Base-by-base conservation (phyloP, 1,139 yeast genomes). In the Blastobotrys arbuscula region DNA sequence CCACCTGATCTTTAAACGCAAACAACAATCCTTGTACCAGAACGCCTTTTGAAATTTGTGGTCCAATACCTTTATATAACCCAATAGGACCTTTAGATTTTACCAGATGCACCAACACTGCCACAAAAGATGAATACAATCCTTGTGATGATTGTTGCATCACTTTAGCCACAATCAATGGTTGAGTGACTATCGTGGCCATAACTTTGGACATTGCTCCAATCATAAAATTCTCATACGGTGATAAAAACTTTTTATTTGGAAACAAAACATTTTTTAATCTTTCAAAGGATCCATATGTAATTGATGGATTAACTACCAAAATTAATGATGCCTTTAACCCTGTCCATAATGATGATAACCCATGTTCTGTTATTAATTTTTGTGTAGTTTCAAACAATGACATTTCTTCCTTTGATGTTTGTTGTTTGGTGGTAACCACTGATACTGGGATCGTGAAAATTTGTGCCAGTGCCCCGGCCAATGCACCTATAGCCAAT, bases 361-460 rank as follows among this genome's bases (percentile, higher is more conserved):
- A 54, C 5, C 94, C 90, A 58, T 84, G 87, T 44, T 83, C 81
- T n/a, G 70, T 70, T 49, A 79, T 66, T 39, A 86, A 76, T 51
- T 81, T 79, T 52, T 72, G 69, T 28, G 81, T 76, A 45, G 83
- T 73, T 47, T 70, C 69, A 31, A 69, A 51, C 53, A 81, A 72
- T 23, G 75, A 66, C 15, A 62, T 59, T 28, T 65, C 44, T 31
- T 53, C 54, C 21, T 59, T 56, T 15, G 58, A 50, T 73, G 26
- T 82, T 69, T 87, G 96, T 64, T 87, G 95, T 60, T 84, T 83
- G 12, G 96, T 86, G 16, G 95, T 83, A 44, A 87, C 77, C 13
- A 87, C 94, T 21, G 84, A 79, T 50, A 87, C 82, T 13, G 96
- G 96, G 70, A 82, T 82, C 26, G 95, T 86, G 65, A 86, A 82